Evolutionary conservation across 371 early-diverging fungal species (phyloP), one percentile per base, ranked within the genome.

Genomic region (Mortierella sp.): DNA sequence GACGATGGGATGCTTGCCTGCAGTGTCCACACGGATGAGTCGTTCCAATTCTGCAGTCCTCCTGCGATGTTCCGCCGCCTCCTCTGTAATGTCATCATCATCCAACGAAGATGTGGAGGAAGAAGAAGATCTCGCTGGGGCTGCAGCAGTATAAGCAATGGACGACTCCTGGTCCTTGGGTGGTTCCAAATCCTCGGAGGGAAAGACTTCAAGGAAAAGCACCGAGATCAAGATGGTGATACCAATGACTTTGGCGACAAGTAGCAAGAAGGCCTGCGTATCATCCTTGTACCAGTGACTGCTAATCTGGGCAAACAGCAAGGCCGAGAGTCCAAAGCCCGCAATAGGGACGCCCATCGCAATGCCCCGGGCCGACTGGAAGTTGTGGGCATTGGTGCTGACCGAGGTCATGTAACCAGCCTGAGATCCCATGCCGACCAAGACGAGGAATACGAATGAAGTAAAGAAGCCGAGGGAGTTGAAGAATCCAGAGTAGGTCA

Each of bases 291-390:
- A 91, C 82, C 91, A 92, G 28, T 82, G 74, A 10, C 79, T 88
- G 83, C 91, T 92, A 71, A 94, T 65, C 68, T 90, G 90, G 0
- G 95, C 92, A 76, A 94, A 96, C 28, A 94, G 77, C 80, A 94
- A 91, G 0, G 95, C 94, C 14, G 94, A 92, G 50, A 95, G 89
- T 0, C 95, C 96, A 81, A 93, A 93, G 63, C 91, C 84, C 10
- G 93, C 90, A 42, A 93, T 90, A 54, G 94, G 91, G 2, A 94
- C 65, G 11, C 95, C 93, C 78, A 96, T 84, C 13, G 93, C 94
- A 48, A 94, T 73, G 7, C 95, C 96, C 34, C 93, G 90, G 21
- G 88, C 76, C 8, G 89, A 75, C 10, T 90, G 89, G 76, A 94
- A 94, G 80, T 92, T 93, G 57, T 90, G 90, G 34, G 94, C 90